A percentile compares a stretch with the other conserved stretches of the same genome.
phyloP scores from a whole-genome alignment of 2,329 filamentous ascomycete species.

The Tolypocladium pustulatum region DNA sequence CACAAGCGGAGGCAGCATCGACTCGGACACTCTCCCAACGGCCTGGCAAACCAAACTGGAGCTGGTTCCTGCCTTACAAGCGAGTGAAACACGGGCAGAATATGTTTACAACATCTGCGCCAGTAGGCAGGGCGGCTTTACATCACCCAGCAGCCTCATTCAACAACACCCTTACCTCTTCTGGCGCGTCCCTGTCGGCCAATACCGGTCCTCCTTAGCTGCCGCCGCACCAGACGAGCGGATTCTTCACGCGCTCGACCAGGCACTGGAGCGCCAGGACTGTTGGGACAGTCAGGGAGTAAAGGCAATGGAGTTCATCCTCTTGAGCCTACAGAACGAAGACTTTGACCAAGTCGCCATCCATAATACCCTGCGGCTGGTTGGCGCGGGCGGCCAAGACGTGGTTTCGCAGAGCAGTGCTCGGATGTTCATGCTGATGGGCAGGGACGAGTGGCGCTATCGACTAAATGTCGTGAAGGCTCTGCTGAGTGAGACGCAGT shows the following conservation, averaged over 20 bases:
- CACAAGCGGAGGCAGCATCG: conserved; percentile 6
- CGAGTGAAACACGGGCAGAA: conserved; percentile 4
- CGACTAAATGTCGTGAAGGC: conserved; percentile 13
- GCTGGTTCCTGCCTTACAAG: conserved; percentile 14
- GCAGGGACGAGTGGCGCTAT: conserved; percentile 22
- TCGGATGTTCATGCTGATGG: conserved; percentile 21
- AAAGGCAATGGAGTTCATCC: conserved; percentile 9
- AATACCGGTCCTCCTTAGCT: conserved; percentile 17
- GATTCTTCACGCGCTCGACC: conserved; percentile 14
- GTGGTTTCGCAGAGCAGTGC: conserved; percentile 17
- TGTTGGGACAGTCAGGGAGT: conserved; percentile 6
- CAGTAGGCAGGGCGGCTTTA: conserved; percentile 14
- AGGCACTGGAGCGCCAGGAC: conserved; percentile 8
- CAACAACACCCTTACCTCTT: conserved; percentile 25
- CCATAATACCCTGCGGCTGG: conserved; percentile 20
- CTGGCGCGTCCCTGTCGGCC: conserved; percentile 21
- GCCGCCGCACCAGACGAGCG: conserved; percentile 8
- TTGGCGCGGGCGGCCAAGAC: conserved; percentile 18
- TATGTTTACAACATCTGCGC: conserved; percentile 13
- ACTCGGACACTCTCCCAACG: conserved; percentile 1
- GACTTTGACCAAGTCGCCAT: conserved; percentile 8
- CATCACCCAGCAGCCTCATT: conserved; percentile 10
- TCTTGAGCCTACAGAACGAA: conserved; percentile 5
- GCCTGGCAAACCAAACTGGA: conserved; percentile 13
- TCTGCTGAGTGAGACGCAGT: conserved; percentile 4